Evolutionary conservation across 1,139 yeast genomes (phyloP).

Genomic region (Torulaspora globosa): DNA sequence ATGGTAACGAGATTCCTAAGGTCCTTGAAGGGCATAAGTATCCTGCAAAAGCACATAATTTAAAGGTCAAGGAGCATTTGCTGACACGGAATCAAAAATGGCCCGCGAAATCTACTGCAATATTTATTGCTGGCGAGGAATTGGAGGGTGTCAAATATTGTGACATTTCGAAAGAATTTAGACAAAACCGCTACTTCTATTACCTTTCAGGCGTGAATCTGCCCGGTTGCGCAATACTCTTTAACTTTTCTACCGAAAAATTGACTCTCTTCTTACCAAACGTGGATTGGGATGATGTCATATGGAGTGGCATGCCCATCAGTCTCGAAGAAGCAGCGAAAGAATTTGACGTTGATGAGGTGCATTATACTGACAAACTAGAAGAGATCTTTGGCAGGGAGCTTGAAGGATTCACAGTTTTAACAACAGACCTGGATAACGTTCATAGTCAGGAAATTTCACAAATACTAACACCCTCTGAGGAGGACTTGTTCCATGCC

Average conservation of each 20-base stretch:
- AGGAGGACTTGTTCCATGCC: conserved; percentile 59
- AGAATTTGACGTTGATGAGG: conserved; percentile 77
- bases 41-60: conserved; percentile 73
- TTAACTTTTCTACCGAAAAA: conserved; percentile 49
- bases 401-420: conserved; percentile 30
- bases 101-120: conserved; percentile 31
- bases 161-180: conserved; percentile 72
- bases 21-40: conserved; percentile 40
- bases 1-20: conserved; percentile 22
- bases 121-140: conserved; percentile 68
- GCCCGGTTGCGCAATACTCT: conserved; percentile 71
- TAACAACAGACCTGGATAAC: conserved; percentile 41
- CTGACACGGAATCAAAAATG: conserved; percentile 25
- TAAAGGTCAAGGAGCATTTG: conserved; percentile 39
- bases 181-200: conserved; percentile 88
- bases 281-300: conserved; percentile 80
- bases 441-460: conserved; percentile 35
- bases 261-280: conserved; percentile 75
- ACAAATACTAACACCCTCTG: conserved; percentile 41
- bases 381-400: conserved; percentile 35
- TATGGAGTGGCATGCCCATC: conserved; percentile 94
- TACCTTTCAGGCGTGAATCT: conserved; percentile 82
- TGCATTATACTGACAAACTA: conserved; percentile 54
- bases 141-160: conserved; percentile 65
- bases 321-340: conserved; percentile 58